Evolutionary conservation across 306 rosid species (phyloP).

Genomic region (peach (Prunus persica)): Prunus_persica_NCBIv2 NC_034010.1:28891001-28891500

Average conservation of each 20-base stretch:
- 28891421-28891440: conserved; percentile 12
- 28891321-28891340: too few relatives aligned
- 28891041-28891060: not conserved
- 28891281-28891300: too few relatives aligned
- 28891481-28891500: conserved; percentile 99
- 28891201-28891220: too few relatives aligned
- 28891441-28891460: conserved; percentile 22
- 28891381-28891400: conserved; percentile 2
- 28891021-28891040: not conserved
- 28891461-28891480: conserved; percentile 68
- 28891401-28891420: conserved; percentile 7
- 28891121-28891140: not conserved
- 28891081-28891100: not conserved
- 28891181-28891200: not conserved
- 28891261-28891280: too few relatives aligned
- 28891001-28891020: not conserved
- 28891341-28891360: too few relatives aligned
- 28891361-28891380: not conserved
- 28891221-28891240: too few relatives aligned
- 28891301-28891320: too few relatives aligned
- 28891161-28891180: not conserved
- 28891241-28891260: too few relatives aligned
- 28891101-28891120: not conserved
- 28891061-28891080: not conserved
- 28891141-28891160: not conserved